phyloP scores from a whole-genome alignment of 2,329 filamentous ascomycete species.

The Colletotrichum lindemuthianum region DNA sequence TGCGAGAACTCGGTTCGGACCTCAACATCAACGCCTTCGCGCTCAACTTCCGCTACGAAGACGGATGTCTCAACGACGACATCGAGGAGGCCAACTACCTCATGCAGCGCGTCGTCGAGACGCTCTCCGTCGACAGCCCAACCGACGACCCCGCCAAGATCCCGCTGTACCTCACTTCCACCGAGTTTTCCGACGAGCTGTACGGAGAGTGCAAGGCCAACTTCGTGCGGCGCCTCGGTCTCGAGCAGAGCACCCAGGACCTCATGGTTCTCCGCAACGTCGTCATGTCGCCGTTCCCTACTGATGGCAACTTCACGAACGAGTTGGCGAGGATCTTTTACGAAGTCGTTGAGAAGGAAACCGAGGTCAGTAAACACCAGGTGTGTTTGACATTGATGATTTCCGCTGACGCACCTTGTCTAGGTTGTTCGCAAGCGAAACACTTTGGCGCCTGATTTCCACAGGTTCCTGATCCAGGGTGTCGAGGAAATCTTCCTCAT shows the following conservation, averaged over 20 bases:
- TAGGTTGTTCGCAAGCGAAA: conserved; percentile 49
- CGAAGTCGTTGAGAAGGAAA: conserved; percentile 43
- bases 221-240: conserved; percentile 53
- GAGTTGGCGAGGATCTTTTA: conserved; percentile 48
- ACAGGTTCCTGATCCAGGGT: conserved; percentile 52
- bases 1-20: conserved; percentile 55
- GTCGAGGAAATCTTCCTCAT: conserved; percentile 46
- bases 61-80: conserved; percentile 53
- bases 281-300: conserved; percentile 57
- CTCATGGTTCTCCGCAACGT: conserved; percentile 59
- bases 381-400: not conserved
- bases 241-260: conserved; percentile 45
- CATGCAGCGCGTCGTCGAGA: conserved; percentile 54
- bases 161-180: conserved; percentile 57
- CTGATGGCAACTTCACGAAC: conserved; percentile 50
- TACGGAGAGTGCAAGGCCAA: conserved; percentile 53
- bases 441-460: conserved; percentile 43
- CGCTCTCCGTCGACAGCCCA: conserved; percentile 52
- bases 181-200: conserved; percentile 49
- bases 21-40: conserved; percentile 58
- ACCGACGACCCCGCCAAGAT: conserved; percentile 51
- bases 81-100: conserved; percentile 60
- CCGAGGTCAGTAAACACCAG: not conserved
- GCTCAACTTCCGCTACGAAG: conserved; percentile 52
- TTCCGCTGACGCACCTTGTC: not conserved